Evolutionary conservation across 441 rosid genomes (phyloP), one percentile per base, ranked within the genome.

Genomic region (Euphorbia celastroides): DNA sequence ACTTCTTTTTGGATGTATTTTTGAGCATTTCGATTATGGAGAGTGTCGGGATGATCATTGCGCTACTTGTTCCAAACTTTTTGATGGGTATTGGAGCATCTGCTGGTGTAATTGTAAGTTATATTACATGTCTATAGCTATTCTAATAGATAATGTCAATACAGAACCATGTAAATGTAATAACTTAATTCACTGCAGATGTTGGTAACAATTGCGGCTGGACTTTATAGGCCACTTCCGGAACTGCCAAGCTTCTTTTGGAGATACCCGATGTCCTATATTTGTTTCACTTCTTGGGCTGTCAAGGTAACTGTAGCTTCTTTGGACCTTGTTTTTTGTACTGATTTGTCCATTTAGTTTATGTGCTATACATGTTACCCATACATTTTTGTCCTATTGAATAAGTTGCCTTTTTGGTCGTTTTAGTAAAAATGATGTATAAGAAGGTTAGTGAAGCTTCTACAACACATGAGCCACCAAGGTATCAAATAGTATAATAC

Each of bases 11-110:
- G 27, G 83, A 82, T 63, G 79, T 87, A 65, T 71, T 79, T 60
- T 58, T 56, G 68, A 79, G 82, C 72, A 73, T 86, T 25, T 77
- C 88, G 38, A 84, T 81, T 5, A 84, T 92, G 64, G 98, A 92
- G 82, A 86, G 86, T 73, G 73, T 86, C 77, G 80, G 86, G 82
- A 89, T 89, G 94, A 80, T 82, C 80, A 78, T 89, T 68, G 94
- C 97, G 57, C 79, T 91, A 14, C 63, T 92, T 54, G 86, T 92
- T 62, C 96, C 94, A 17, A 89, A 83, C 78, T 92, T 82, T 77
- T 70, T 92, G 77, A 84, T 80, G 85, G 96, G 97, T 19, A 27
- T 84, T 25, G 97, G 96, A 70, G 82, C 50, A 69, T 30, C 62
- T 57, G 70, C 65, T 51, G 56, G 38, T 61, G 59, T 67, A 23